These are phyloP conservation scores for Hibiscus tridactylites DNA, from an alignment of 345 rosid genomes.

Conservation along the genomic window DNA sequence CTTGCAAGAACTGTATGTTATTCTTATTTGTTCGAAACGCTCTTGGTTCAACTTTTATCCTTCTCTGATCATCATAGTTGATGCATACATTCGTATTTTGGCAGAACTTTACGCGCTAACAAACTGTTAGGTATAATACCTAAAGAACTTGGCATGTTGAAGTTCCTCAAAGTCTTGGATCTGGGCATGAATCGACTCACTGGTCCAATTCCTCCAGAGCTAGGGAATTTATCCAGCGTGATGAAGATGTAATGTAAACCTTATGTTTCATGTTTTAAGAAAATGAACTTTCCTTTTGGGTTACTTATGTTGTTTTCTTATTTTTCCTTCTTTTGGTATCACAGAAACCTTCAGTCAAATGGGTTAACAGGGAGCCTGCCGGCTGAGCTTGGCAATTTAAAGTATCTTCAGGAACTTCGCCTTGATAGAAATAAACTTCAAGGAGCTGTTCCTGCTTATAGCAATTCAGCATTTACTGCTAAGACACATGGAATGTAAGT, in stretches of 20 bases:
- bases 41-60: neutral
- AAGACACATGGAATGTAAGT: conserved; percentile 47
- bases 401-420: conserved; percentile 63
- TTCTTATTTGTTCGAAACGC: neutral
- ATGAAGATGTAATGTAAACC: conserved; percentile 42
- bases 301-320: neutral
- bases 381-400: conserved; percentile 67
- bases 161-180: conserved; percentile 68
- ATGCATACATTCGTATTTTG: conserved; percentile 17
- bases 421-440: conserved; percentile 86
- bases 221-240: conserved; percentile 55
- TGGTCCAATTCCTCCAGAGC: conserved; percentile 79
- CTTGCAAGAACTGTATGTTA: conserved; percentile 69
- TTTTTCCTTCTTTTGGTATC: conserved; percentile 12
- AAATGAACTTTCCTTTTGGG: neutral
- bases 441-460: conserved; percentile 62
- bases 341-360: conserved; percentile 90
- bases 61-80: neutral
- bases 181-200: conserved; percentile 75
- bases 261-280: neutral
- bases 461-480: conserved; percentile 22
- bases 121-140: conserved; percentile 69
- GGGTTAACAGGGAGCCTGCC: conserved; percentile 83
- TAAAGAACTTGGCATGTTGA: conserved; percentile 77
- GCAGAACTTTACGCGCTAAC: conserved; percentile 67